Evolutionary conservation across 2,329 filamentous ascomycete genomes (phyloP).

Genomic region (Verticillium longisporum): DNA sequence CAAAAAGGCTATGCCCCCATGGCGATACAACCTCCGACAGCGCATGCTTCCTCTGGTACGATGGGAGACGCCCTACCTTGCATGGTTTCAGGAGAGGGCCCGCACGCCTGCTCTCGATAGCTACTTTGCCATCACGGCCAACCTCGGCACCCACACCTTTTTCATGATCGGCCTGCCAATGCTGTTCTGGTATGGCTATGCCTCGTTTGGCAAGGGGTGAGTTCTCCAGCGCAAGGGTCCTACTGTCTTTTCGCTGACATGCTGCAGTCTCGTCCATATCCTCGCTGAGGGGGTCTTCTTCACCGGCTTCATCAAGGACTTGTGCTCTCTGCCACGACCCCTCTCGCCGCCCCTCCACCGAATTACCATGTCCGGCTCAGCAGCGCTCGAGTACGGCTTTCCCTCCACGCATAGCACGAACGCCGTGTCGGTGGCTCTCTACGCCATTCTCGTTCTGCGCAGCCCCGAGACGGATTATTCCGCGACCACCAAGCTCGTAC

Average conservation of each 20-base stretch:
- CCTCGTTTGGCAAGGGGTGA: constrained; percentile 79
- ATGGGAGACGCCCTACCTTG: constrained; percentile 93
- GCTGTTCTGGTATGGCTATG: constrained; percentile 93
- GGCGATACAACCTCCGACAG: constrained; percentile 83
- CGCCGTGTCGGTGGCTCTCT: constrained; percentile 87
- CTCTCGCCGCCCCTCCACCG: constrained; percentile 86
- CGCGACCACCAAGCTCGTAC: constrained; percentile 48
- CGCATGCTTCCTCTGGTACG: constrained; percentile 77
- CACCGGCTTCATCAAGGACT: constrained; percentile 90
- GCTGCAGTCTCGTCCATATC: constrained; percentile 61
- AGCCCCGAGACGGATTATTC: constrained; percentile 58
- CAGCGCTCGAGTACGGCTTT: constrained; percentile 92
- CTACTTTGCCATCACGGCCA: constrained; percentile 95
- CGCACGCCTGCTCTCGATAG: constrained; percentile 83
- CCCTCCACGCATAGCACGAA: constrained; percentile 97
- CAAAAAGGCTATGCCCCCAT: constrained; percentile 73
- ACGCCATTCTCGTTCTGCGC: constrained; percentile 66
- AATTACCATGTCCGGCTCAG: constrained; percentile 96
- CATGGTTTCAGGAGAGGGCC: constrained; percentile 72
- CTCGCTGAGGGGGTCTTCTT: constrained; percentile 75
- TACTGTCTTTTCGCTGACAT: not conserved
- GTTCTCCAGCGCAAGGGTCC: constrained; percentile 21
- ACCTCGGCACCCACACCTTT: constrained; percentile 95
- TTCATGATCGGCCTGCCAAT: constrained; percentile 96
- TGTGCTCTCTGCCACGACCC: constrained; percentile 85